These are phyloP conservation scores for Myriosclerotinia duriaeana DNA, from an alignment of 2,329 filamentous ascomycete genomes.

Conservation along the genomic window DNA sequence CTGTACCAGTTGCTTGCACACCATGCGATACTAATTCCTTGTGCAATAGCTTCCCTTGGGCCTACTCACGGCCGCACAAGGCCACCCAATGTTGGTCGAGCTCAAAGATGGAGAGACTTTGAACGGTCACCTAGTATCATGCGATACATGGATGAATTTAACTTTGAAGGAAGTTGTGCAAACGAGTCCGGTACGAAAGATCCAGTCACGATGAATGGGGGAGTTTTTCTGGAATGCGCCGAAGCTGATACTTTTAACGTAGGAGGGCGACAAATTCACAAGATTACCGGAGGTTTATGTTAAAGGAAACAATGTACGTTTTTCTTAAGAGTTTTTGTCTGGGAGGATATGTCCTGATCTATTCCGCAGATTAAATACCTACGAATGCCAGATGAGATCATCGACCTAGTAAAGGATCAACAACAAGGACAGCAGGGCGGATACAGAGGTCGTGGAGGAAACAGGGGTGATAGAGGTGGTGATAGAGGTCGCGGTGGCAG, in stretches of 20 bases:
- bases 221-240: constrained; percentile 1
- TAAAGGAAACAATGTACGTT: constrained; percentile 85
- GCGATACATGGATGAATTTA: constrained; percentile 99
- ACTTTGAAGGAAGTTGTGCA: constrained; percentile 96
- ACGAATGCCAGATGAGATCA: constrained; percentile 92
- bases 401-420: constrained; percentile 92
- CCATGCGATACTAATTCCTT: not conserved
- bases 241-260: constrained; percentile 24
- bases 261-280: constrained; percentile 93
- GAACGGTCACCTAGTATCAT: constrained; percentile 92
- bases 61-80: constrained; percentile 91
- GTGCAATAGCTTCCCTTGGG: constrained; percentile 64
- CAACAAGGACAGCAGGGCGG: constrained; percentile 48
- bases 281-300: constrained; percentile 92
- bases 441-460: constrained; percentile 65
- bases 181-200: constrained; percentile 69
- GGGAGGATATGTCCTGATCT: constrained; percentile 18
- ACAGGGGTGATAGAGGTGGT: constrained; percentile 53
- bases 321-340: not conserved
- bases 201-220: not conserved
- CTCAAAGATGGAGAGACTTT: constrained; percentile 97
- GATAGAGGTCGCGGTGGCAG: constrained; percentile 41
- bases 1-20: not conserved
- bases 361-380: constrained; percentile 85
- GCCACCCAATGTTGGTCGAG: constrained; percentile 96